Conservation (phyloP, 352 stramenopile species). For the Globisporangium cederbergense region DNA sequence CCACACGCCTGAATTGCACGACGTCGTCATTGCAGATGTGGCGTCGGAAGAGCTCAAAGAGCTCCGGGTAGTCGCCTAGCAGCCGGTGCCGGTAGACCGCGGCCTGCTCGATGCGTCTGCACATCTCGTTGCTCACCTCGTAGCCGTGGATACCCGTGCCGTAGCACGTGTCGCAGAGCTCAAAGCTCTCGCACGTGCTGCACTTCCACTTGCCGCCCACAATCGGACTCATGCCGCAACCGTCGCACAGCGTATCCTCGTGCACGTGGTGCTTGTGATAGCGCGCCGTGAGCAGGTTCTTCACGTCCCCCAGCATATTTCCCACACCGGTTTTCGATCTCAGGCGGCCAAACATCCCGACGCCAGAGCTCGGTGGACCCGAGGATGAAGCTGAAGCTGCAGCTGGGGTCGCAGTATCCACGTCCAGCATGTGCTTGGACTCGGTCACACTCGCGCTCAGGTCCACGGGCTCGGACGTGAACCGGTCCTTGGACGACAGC, state of each 20-base stretch:
- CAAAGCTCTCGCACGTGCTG: constrained; percentile 63
- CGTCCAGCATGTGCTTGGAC: constrained; percentile 54
- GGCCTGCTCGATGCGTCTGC: constrained; percentile 53
- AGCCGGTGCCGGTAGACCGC: constrained; percentile 48
- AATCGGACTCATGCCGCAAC: constrained; percentile 76
- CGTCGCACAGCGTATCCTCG: constrained; percentile 76
- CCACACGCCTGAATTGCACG: constrained; percentile 59
- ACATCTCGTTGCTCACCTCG: constrained; percentile 70
- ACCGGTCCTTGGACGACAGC: constrained; percentile 37
- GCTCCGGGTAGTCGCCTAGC: constrained; percentile 54
- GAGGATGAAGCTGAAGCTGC: background rate
- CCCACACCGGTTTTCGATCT: constrained; percentile 42
- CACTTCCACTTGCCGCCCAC: constrained; percentile 75
- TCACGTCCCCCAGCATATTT: constrained; percentile 57
- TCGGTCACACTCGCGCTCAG: constrained; percentile 50
- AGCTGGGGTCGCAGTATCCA: constrained; percentile 6
- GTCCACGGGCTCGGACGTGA: constrained; percentile 59
- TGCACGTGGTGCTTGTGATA: constrained; percentile 70
- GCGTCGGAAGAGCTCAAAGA: constrained; percentile 63
- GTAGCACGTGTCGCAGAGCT: constrained; percentile 75
- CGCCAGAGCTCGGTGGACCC: constrained; percentile 9
- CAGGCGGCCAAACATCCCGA: constrained; percentile 50
- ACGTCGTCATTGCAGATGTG: constrained; percentile 74
- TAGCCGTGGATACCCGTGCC: constrained; percentile 58
- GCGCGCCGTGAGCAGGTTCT: constrained; percentile 40